Conservation (phyloP, 495 filamentous ascomycete genomes). For the Pseudevernia furfuracea region DNA sequence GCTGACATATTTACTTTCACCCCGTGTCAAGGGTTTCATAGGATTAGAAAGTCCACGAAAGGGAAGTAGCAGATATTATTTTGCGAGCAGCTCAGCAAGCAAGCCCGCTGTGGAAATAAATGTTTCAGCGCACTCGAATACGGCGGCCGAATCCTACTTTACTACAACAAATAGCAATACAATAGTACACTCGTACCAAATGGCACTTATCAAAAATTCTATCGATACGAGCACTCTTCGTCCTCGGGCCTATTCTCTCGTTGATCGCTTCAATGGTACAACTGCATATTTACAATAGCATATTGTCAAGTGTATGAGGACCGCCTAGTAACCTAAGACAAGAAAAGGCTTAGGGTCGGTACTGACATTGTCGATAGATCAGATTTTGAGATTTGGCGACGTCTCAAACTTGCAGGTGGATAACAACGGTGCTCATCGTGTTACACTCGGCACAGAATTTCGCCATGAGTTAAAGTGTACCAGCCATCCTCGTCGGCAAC, state of each 20-base stretch:
- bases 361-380: not conserved
- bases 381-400: not conserved
- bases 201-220: not conserved
- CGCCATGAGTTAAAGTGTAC: constrained; percentile 45
- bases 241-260: not conserved
- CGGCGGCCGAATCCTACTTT: not conserved
- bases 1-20: constrained; percentile 60
- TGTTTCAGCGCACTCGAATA: not conserved
- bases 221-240: not conserved
- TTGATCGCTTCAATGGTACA: not conserved
- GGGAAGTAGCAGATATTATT: not conserved
- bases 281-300: not conserved
- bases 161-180: too few relatives aligned
- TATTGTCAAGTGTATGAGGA: not conserved
- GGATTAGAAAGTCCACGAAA: not conserved
- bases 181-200: not conserved
- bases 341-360: not conserved
- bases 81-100: too few relatives aligned
- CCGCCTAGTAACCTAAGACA: too few relatives aligned
- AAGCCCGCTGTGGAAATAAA: too few relatives aligned
- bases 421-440: not conserved
- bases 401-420: not conserved
- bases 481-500: constrained; percentile 42
- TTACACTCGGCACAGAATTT: constrained; percentile 42
- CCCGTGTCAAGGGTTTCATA: not conserved